Evolutionary conservation across 2,329 filamentous ascomycete genomes (phyloP), one percentile per base, ranked within the genome.

Genomic region (Aspergillus phoenicis): DNA sequence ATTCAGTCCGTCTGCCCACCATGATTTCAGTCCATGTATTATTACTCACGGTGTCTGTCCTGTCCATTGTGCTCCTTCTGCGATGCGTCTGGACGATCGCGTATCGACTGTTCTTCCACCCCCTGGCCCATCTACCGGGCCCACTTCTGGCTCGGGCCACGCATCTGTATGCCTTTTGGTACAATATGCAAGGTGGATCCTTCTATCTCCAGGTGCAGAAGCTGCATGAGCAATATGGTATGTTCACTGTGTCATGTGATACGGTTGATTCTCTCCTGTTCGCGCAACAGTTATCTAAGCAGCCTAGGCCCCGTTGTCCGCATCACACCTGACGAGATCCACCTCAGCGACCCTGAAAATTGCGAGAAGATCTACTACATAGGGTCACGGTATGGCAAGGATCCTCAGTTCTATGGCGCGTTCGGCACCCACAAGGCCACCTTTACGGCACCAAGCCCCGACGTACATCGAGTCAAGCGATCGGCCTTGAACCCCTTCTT

Each of bases 401-500:
- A 67, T 26, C 58, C 66, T n/a, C 58, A 59, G 22, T 71, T 73
- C 57, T 70, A 71, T 4, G 58, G 65, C 24, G 65, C 65, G 22
- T 70, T 73, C 53, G 69, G 68, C 54, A 66, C 63, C 10, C 59
- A 67, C 6, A 63, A 66, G 36, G 64, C 71, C 57, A 71, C 75
- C 63, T 78, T 75, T 54, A 65, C 68, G 8, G 71, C 70, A 1
- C 51, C 66, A 17, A 66, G 65, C 52, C 65, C 69, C 47, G 67
- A 71, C 17, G 56, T 68, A 11, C 71, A 74, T 60, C 71, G 70
- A 10, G 61, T 68, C 7, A 70, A 71, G 49, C 66, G 72, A 33
- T 64, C 70, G 17, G 68, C 71, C 2, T 62, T 74, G 52, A 73
- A 67, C 57, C 69, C 71, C 15, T 72, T 72, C 63, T 74, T 74